Evolutionary conservation across 768 basidiomycete species (phyloP).

Genomic region (Tulasnella sp.): DNA sequence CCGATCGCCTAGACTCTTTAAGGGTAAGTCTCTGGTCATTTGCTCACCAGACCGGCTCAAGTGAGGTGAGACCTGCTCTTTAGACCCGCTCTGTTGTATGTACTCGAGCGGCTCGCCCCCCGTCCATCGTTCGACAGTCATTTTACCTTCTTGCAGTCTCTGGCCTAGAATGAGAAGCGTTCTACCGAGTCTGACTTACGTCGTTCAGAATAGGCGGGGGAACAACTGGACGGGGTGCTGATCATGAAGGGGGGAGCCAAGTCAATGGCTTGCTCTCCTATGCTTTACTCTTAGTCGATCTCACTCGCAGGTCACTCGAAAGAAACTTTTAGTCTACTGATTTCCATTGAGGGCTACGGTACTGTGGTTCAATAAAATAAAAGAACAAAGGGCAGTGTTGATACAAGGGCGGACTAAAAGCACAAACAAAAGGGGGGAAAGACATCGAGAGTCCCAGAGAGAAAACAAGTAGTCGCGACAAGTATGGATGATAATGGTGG

Average conservation of each 20-base stretch:
- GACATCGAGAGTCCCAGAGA: constrained; percentile 2
- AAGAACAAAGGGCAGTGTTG: background rate
- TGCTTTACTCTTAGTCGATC: no score
- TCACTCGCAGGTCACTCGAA: background rate
- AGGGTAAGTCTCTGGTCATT: constrained; percentile 8
- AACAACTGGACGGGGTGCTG: background rate
- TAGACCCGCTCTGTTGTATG: background rate
- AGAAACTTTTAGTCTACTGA: background rate
- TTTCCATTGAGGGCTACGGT: constrained; percentile 17
- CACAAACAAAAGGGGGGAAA: background rate
- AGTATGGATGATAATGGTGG: background rate
- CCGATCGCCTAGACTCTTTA: constrained; percentile 10
- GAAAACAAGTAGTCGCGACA: no score
- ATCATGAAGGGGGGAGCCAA: background rate
- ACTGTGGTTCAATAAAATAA: constrained; percentile 14
- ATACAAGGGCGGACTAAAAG: constrained; percentile 1
- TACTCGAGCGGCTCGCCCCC: background rate
- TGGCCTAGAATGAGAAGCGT: background rate
- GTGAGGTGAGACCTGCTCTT: background rate
- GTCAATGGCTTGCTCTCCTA: background rate
- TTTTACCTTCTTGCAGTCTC: background rate
- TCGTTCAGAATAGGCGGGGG: background rate
- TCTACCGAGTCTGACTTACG: background rate
- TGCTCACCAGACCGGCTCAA: constrained; percentile 5
- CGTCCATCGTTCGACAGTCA: background rate